Conservation (phyloP, 192 early-diverging fungal species). For the Linnemannia exigua region DNA sequence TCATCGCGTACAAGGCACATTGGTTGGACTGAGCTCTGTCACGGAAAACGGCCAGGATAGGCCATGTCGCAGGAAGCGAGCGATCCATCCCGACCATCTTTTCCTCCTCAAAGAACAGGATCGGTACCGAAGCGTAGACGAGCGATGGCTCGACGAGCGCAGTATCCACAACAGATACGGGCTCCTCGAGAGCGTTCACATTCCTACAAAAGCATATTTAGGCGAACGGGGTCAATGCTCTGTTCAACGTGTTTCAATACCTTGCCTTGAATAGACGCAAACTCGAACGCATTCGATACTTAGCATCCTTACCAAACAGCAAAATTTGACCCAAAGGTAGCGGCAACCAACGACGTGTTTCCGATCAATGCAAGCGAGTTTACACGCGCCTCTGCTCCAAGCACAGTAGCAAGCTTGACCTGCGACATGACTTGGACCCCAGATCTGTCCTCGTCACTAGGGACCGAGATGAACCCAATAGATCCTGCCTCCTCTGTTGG, state of each 20-base stretch:
- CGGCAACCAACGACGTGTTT: neutral
- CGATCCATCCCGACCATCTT: neutral
- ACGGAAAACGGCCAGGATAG: constrained; percentile 21
- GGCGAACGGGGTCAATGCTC: neutral
- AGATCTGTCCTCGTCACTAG: neutral
- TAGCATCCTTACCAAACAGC: neutral
- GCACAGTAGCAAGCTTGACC: neutral
- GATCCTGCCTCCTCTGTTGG: constrained; percentile 12
- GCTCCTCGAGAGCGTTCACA: neutral
- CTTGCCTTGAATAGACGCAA: neutral
- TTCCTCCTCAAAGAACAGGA: constrained; percentile 17
- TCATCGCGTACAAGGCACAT: constrained; percentile 27
- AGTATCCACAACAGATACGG: neutral
- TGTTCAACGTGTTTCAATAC: neutral
- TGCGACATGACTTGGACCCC: neutral
- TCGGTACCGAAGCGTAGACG: constrained; percentile 22
- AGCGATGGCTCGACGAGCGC: neutral
- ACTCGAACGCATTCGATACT: neutral
- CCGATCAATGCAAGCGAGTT: neutral
- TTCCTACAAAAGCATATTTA: constrained; percentile 1
- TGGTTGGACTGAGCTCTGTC: constrained; percentile 4
- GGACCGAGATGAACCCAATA: constrained; percentile 19
- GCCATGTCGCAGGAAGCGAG: constrained; percentile 1
- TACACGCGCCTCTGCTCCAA: neutral
- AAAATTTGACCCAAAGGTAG: neutral